These are phyloP conservation scores for Tetraselmis striata DNA, from an alignment of 139 green algal species.

Conservation along the genomic window DNA sequence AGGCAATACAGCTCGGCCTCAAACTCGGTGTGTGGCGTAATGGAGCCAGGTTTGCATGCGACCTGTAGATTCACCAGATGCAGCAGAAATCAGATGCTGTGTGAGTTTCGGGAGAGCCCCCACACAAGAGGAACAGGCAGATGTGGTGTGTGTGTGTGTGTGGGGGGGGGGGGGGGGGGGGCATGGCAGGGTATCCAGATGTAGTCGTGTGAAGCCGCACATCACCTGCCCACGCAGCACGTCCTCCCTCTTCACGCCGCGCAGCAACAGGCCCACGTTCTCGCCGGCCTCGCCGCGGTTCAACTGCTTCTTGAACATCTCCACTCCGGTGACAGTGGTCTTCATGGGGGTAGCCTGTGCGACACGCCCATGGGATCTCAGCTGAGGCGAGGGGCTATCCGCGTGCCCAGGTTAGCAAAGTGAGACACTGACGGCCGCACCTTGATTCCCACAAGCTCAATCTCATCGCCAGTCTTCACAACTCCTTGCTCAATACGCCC, in stretches of 20 bases:
- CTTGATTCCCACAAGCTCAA: constrained; percentile 91
- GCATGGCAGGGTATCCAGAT: not conserved
- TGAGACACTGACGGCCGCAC: no score
- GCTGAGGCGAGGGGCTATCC: not conserved
- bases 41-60: constrained; percentile 73
- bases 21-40: constrained; percentile 79
- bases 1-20: constrained; percentile 90
- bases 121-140: no score
- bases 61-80: no score
- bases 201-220: constrained; percentile 4
- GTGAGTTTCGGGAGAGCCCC: no score
- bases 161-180: no score
- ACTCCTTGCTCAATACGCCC: constrained; percentile 90
- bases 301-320: constrained; percentile 99
- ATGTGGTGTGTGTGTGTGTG: no score
- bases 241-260: constrained; percentile 92
- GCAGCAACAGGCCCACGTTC: constrained; percentile 93
- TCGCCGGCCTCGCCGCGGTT: constrained; percentile 89
- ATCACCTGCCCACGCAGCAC: constrained; percentile 80
- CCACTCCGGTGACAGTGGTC: constrained; percentile 87
- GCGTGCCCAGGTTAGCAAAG: constrained; percentile 20
- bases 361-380: not conserved
- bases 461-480: constrained; percentile 84
- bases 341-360: constrained; percentile 55
- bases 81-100: no score